Evolutionary conservation across 441 rosid species (phyloP).

Genomic region (Daphne laureola): DNA sequence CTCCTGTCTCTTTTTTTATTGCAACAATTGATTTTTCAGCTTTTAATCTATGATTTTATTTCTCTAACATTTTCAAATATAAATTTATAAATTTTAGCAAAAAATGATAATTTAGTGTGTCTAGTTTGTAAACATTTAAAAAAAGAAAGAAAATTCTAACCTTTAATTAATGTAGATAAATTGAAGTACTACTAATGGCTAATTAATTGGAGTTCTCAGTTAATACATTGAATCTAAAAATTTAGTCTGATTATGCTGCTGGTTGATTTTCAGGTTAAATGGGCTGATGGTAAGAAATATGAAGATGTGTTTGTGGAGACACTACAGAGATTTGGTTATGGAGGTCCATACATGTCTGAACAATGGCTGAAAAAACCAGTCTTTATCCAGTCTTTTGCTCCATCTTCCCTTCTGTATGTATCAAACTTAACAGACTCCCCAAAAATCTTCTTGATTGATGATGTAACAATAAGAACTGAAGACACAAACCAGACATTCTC

Average conservation of each 20-base stretch:
- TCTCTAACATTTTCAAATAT: too few relatives aligned
- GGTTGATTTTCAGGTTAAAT: conserved; percentile 46
- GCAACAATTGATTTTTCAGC: too few relatives aligned
- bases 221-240: neutral
- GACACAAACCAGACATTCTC: conserved; percentile 82
- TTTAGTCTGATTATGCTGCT: too few relatives aligned
- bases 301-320: conserved; percentile 61
- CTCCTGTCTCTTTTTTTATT: too few relatives aligned
- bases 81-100: too few relatives aligned
- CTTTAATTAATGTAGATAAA: too few relatives aligned
- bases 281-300: conserved; percentile 59
- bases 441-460: conserved; percentile 59
- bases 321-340: conserved; percentile 56
- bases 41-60: too few relatives aligned
- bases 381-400: conserved; percentile 87
- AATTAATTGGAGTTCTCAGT: neutral
- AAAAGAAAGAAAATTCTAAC: too few relatives aligned
- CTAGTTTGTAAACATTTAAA: too few relatives aligned
- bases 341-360: conserved; percentile 59
- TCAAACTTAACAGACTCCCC: conserved; percentile 63
- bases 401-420: conserved; percentile 64
- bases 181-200: conserved; percentile 13
- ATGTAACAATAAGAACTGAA: conserved; percentile 47
- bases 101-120: too few relatives aligned
- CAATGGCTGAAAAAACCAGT: conserved; percentile 67